Conservation (phyloP, 139 green algal genomes). For the Micractinium conductrix region DNA sequence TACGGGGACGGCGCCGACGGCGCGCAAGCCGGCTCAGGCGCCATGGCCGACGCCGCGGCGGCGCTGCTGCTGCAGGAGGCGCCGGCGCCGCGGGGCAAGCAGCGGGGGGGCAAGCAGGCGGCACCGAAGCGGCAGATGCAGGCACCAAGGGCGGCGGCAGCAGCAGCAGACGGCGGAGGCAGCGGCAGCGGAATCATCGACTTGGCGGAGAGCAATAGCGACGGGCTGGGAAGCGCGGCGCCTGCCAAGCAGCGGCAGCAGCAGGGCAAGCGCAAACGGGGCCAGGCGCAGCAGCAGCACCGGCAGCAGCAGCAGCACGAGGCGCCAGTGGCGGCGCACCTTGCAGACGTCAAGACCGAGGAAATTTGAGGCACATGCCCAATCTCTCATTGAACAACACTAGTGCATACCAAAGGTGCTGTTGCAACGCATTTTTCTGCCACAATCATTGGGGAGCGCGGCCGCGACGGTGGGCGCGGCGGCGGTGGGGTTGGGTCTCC, state of each 20-base stretch:
- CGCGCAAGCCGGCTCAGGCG: neutral
- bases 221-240: neutral
- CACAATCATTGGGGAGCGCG: too few species aligned
- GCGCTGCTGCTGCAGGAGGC: slow-evolving; percentile 5
- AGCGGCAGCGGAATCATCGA: neutral
- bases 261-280: neutral
- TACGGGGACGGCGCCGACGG: slow-evolving; percentile 30
- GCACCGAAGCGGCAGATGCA: neutral
- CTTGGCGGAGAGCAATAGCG: slow-evolving; percentile 2
- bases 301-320: slow-evolving; percentile 5
- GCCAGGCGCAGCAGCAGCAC: neutral
- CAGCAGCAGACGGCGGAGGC: neutral
- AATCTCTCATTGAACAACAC: neutral
- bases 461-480: too few species aligned
- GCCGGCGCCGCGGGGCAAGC: neutral
- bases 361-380: slow-evolving; percentile 4
- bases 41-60: slow-evolving; percentile 17
- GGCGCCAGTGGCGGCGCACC: neutral
- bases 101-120: neutral
- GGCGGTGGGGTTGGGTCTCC: too few species aligned
- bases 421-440: too few species aligned
- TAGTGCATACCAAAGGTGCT: too few species aligned
- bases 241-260: slow-evolving; percentile 1
- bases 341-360: slow-evolving; percentile 14
- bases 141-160: neutral